Evolutionary conservation across 345 rosid species (phyloP).

Genomic region (Gossypium sturtianum): DNA sequence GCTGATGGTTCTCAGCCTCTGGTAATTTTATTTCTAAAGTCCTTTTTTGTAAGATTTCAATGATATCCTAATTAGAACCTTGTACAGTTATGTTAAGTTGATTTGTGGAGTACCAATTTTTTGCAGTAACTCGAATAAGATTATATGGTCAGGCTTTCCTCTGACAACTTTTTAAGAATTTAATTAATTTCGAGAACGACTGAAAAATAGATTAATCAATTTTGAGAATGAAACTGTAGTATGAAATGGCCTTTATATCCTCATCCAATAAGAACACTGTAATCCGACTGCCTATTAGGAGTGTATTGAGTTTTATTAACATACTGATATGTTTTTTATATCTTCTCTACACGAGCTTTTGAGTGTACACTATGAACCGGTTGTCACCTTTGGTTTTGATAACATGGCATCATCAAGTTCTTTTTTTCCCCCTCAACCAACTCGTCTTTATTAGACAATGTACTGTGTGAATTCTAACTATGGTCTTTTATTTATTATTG

Average conservation of each 20-base stretch:
- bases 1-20: slow-evolving; percentile 55
- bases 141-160: neutral
- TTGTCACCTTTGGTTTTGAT: neutral
- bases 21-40: slow-evolving; percentile 40
- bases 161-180: neutral
- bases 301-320: neutral
- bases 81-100: neutral
- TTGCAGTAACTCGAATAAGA: neutral
- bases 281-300: neutral
- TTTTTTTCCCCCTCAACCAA: neutral
- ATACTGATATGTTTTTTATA: neutral
- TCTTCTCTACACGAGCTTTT: neutral
- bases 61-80: neutral
- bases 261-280: neutral
- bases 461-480: neutral
- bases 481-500: neutral
- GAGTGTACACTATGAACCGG: neutral
- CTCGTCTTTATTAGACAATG: neutral
- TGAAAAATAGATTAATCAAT: neutral
- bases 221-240: neutral
- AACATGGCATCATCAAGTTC: neutral
- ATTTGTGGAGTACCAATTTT: neutral
- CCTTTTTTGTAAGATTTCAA: neutral
- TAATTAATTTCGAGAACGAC: neutral
- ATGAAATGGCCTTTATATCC: neutral